phyloP scores from a whole-genome alignment of 148 eudicot genomes.

The Chenopodium suecicum region DNA sequence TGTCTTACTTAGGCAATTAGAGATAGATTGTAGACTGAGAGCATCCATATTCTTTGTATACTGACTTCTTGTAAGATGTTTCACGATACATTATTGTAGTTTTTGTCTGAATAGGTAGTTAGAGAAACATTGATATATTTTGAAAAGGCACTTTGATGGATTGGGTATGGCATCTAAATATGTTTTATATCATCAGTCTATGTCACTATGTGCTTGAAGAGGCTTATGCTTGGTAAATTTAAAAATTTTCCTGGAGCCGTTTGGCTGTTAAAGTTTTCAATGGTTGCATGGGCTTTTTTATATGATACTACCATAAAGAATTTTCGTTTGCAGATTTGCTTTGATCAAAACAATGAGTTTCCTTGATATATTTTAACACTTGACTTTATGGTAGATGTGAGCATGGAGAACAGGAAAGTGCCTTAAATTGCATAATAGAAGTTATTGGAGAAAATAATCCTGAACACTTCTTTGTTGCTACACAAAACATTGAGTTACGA shows the following conservation, averaged over 20 bases:
- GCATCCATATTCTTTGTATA: no score
- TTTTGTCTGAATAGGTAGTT: neutral
- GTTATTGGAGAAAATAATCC: slow-evolving; percentile 64
- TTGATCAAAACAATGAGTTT: neutral
- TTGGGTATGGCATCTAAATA: neutral
- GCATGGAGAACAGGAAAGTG: slow-evolving; percentile 78
- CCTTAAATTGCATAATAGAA: slow-evolving; percentile 66
- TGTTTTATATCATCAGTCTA: neutral
- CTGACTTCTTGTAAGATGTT: neutral
- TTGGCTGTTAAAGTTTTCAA: neutral
- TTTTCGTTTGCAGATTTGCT: neutral
- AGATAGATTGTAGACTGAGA: no score
- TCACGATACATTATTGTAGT: neutral
- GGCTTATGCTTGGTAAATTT: neutral
- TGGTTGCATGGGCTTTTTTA: neutral
- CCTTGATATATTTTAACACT: neutral
- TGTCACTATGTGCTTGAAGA: neutral
- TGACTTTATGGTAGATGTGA: slow-evolving; percentile 59
- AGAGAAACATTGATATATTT: neutral
- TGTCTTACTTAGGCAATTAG: neutral
- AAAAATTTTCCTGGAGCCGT: neutral
- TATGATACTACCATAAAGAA: neutral
- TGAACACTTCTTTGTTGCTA: slow-evolving; percentile 90
- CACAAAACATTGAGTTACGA: slow-evolving; percentile 73
- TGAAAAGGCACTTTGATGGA: neutral